A percentile compares a stretch with the other conserved stretches of the same genome.
These are phyloP conservation scores for Boletus reticuloceps DNA, from an alignment of 768 basidiomycete species.

Conservation along the genomic window DNA sequence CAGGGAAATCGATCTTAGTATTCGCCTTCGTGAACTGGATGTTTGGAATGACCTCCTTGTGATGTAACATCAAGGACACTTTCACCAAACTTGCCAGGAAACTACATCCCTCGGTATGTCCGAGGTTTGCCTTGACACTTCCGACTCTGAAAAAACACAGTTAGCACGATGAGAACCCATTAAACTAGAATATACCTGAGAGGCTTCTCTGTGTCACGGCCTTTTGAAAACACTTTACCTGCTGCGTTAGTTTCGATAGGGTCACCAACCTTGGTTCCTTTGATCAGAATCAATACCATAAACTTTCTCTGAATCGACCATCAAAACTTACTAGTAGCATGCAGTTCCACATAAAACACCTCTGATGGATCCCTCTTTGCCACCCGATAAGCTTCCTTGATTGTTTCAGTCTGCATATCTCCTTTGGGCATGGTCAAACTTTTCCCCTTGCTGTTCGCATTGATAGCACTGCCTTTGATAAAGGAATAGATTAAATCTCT, in stretches of 20 bases:
- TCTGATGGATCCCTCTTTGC: conserved; percentile 34
- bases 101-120: conserved; percentile 28
- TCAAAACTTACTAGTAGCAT: conserved; percentile 40
- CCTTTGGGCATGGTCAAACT: conserved; percentile 36
- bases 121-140: conserved; percentile 27
- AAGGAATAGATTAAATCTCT: conserved; percentile 31
- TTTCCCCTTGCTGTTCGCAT: conserved; percentile 33
- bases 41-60: conserved; percentile 29
- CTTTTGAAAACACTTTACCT: conserved; percentile 34
- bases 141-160: conserved; percentile 16
- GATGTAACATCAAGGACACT: conserved; percentile 31
- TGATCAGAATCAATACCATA: background rate
- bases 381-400: conserved; percentile 30
- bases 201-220: conserved; percentile 13
- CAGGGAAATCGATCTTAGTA: conserved; percentile 24
- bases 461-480: conserved; percentile 33
- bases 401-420: conserved; percentile 33
- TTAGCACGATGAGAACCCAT: background rate
- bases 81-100: conserved; percentile 36
- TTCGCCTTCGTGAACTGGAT: conserved; percentile 28
- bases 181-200: conserved; percentile 12
- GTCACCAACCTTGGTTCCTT: conserved; percentile 44
- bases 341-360: conserved; percentile 48
- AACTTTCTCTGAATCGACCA: background rate
- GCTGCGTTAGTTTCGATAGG: conserved; percentile 51